Conservation (phyloP, 495 filamentous ascomycete genomes). For the Annulohypoxylon bovei region DNA sequence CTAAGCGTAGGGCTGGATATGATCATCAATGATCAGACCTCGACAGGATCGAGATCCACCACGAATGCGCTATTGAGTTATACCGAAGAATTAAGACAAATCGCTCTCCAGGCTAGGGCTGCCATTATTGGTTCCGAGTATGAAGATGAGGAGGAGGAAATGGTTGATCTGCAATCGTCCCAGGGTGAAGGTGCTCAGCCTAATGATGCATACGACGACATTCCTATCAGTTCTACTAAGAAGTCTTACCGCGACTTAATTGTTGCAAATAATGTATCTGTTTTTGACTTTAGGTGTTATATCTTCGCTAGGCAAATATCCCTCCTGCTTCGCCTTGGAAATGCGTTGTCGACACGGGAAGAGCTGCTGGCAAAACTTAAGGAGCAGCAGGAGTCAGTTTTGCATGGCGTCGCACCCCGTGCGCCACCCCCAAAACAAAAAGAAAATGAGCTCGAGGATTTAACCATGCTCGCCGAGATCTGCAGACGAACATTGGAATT, state of each 20-base stretch:
- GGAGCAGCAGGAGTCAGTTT: conserved; percentile 63
- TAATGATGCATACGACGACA: conserved; percentile 55
- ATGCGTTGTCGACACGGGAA: conserved; percentile 66
- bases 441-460: conserved; percentile 73
- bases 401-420: conserved; percentile 62
- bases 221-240: conserved; percentile 75
- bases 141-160: conserved; percentile 56
- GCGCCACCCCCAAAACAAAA: conserved; percentile 55
- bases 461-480: conserved; percentile 80
- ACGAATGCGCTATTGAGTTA: conserved; percentile 66
- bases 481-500: conserved; percentile 82
- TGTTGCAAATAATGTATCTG: conserved; percentile 93
- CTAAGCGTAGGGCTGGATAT: conserved; percentile 84
- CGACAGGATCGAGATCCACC: conserved; percentile 57
- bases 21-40: conserved; percentile 77
- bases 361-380: conserved; percentile 67
- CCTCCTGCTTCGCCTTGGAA: conserved; percentile 83
- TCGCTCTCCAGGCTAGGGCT: conserved; percentile 60
- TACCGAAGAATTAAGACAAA: conserved; percentile 75
- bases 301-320: conserved; percentile 90
- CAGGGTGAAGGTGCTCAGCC: conserved; percentile 41
- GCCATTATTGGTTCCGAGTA: conserved; percentile 44
- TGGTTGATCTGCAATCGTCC: conserved; percentile 58
- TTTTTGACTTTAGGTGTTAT: conserved; percentile 96
- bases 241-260: conserved; percentile 94